A percentile compares a stretch with the other conserved stretches of the same genome.
Evolutionary conservation across 257 asterid species (phyloP).

Genomic region (Solanum tarapatanum): DNA sequence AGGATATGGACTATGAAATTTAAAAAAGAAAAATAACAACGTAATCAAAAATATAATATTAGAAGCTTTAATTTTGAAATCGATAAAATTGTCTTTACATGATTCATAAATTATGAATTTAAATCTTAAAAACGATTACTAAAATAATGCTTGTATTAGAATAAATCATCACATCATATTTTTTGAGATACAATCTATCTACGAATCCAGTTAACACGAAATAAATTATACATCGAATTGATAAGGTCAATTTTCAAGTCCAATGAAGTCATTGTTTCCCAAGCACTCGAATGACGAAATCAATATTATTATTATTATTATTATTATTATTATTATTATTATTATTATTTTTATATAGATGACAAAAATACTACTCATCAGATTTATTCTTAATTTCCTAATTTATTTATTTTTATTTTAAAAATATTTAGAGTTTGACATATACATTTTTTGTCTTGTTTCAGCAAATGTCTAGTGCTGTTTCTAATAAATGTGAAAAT

Average conservation of each 20-base stretch:
- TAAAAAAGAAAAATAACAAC: not conserved
- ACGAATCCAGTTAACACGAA: not conserved
- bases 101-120: not conserved
- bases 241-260: not conserved
- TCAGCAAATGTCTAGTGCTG: not conserved
- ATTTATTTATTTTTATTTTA: not conserved
- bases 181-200: accelerated
- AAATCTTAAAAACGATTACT: too few species aligned
- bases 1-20: not conserved
- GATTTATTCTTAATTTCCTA: not conserved
- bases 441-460: not conserved
- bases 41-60: not conserved
- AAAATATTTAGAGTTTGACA: not conserved
- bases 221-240: accelerated
- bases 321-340: too few species aligned
- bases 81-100: not conserved
- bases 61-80: not conserved
- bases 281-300: not conserved
- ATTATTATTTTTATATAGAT: too few species aligned
- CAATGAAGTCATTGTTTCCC: not conserved
- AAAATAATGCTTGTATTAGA: too few species aligned
- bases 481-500: not conserved
- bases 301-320: too few species aligned
- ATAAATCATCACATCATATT: accelerated
- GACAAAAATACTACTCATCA: too few species aligned